Conservation (phyloP, 805 yeast species). For the Komagataella ulmi region DNA sequence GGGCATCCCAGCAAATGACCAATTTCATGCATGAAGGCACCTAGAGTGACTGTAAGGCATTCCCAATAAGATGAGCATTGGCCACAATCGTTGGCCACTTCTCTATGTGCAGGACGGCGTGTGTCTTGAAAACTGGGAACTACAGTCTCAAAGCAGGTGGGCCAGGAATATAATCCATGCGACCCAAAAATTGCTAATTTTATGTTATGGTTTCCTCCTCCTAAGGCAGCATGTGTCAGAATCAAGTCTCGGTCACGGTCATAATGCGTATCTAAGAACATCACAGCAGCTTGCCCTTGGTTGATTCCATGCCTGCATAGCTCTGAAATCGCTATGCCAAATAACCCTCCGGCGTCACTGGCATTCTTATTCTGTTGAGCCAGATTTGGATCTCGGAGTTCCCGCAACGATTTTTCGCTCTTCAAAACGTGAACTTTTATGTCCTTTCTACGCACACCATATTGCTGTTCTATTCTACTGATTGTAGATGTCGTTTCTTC, state of each 20-base stretch:
- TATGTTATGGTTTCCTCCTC: conserved; percentile 66
- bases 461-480: conserved; percentile 25
- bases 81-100: conserved; percentile 84
- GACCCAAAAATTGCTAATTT: conserved; percentile 88
- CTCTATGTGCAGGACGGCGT: conserved; percentile 43
- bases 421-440: conserved; percentile 72
- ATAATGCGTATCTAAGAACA: conserved; percentile 79
- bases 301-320: conserved; percentile 34
- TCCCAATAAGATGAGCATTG: conserved; percentile 89
- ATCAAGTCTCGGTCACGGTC: conserved; percentile 46
- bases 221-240: conserved; percentile 85
- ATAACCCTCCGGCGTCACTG: conserved; percentile 60
- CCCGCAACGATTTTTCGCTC: conserved; percentile 50
- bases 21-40: conserved; percentile 92
- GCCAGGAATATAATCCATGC: conserved; percentile 89
- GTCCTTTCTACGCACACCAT: conserved; percentile 29
- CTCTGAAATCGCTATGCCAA: conserved; percentile 69
- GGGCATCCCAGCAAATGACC: conserved; percentile 90
- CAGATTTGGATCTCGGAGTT: conserved; percentile 61
- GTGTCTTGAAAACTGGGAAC: conserved; percentile 58
- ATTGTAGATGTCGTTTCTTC: conserved; percentile 47
- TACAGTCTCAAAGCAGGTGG: conserved; percentile 63
- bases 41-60: conserved; percentile 70
- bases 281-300: conserved; percentile 60
- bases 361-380: conserved; percentile 85